Conservation (phyloP, 148 eudicot species). For the Rhododendron simsii region DNA sequence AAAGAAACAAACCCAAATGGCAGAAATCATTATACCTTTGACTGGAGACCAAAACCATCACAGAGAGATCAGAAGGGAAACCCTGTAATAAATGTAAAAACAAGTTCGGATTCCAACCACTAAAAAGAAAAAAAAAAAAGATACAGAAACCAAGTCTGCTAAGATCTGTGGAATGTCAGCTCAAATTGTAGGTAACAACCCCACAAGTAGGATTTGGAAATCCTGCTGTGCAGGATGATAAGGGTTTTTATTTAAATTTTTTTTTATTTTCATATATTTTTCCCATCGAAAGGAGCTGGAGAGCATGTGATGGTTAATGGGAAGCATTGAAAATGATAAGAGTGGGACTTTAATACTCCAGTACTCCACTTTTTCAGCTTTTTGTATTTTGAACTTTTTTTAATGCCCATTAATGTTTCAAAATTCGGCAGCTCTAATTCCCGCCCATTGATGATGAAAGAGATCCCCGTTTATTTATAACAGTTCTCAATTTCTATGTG, state of each 20-base stretch:
- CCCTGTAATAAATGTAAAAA: slow-evolving; percentile 8
- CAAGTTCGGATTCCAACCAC: slow-evolving; percentile 11
- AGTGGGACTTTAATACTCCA: slow-evolving; percentile 6
- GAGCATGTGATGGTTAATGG: slow-evolving; percentile 10
- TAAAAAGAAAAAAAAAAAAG: too few species aligned
- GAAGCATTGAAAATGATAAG: slow-evolving; percentile 11
- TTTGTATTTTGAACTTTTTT: slow-evolving; percentile 1
- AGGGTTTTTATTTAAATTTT: neutral
- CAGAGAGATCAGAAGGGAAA: slow-evolving; percentile 5
- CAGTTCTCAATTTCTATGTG: neutral
- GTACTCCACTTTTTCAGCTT: slow-evolving; percentile 19
- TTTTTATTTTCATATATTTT: neutral
- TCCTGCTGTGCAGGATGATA: too few species aligned
- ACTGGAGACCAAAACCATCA: slow-evolving; percentile 13
- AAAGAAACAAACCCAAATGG: slow-evolving; percentile 14
- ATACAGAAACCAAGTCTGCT: slow-evolving; percentile 3
- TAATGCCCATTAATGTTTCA: neutral
- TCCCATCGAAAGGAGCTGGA: neutral
- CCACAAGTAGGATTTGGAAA: neutral
- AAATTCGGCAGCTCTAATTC: slow-evolving; percentile 16
- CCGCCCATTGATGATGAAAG: slow-evolving; percentile 21
- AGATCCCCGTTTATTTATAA: neutral
- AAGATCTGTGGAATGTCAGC: slow-evolving; percentile 25
- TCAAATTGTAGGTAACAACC: slow-evolving; percentile 9
- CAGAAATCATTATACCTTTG: slow-evolving; percentile 14